Percentiles rank a stretch among this genome's conserved stretches.
phyloP scores from a whole-genome alignment of 805 yeast genomes.

The Starmera amethionina region DNA sequence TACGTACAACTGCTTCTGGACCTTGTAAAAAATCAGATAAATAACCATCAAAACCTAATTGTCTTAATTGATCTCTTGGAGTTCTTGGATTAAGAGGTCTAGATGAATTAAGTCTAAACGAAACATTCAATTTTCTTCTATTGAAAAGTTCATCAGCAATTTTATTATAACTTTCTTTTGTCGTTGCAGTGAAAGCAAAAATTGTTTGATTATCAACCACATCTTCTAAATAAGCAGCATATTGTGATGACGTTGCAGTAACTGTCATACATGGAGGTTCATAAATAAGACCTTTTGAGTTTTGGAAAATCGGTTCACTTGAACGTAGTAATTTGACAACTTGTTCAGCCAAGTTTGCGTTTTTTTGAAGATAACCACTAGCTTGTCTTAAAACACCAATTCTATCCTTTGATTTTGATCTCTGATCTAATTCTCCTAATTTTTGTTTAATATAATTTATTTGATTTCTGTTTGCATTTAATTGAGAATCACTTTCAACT shows the following conservation, averaged over 20 bases:
- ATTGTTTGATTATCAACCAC: conserved; percentile 44
- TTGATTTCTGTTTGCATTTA: conserved; percentile 13
- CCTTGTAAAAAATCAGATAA: conserved; percentile 64
- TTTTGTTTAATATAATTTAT: conserved; percentile 20
- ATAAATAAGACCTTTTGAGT: conserved; percentile 34
- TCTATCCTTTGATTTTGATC: conserved; percentile 39
- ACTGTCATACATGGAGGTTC: conserved; percentile 74
- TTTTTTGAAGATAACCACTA: background rate
- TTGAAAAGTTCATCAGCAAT: conserved; percentile 35
- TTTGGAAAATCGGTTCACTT: conserved; percentile 13
- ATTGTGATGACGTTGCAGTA: conserved; percentile 35
- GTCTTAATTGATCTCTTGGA: conserved; percentile 26
- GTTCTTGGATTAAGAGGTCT: conserved; percentile 13
- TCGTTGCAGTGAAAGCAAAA: conserved; percentile 53
- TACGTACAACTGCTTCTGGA: conserved; percentile 58
- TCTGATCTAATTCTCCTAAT: conserved; percentile 25
- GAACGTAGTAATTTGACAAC: conserved; percentile 35
- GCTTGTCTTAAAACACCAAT: conserved; percentile 32
- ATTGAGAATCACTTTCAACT: conserved; percentile 11
- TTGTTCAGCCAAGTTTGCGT: conserved; percentile 18
- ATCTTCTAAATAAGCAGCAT: conserved; percentile 48
- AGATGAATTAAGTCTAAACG: conserved; percentile 40
- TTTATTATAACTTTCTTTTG: conserved; percentile 36
- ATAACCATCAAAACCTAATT: conserved; percentile 73
- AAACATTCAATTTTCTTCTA: conserved; percentile 29